Conservation (phyloP, 164 flowering plant species). For the Paratinospora sagittata region DNA sequence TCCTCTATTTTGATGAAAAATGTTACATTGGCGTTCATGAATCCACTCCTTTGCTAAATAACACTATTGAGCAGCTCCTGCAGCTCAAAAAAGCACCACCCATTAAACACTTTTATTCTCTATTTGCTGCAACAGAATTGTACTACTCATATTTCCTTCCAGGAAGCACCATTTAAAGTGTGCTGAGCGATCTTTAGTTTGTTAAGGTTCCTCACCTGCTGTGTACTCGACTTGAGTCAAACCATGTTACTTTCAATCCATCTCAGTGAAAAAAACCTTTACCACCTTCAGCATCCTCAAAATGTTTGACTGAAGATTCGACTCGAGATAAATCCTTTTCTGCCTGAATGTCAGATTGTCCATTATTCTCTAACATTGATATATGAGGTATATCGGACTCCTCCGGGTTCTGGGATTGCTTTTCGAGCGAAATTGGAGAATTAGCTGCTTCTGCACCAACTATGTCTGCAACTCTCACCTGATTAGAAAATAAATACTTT, state of each 20-base stretch:
- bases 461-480: conserved; percentile 62
- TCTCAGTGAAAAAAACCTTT: conserved; percentile 41
- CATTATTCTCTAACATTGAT: background rate
- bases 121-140: background rate
- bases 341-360: conserved; percentile 7
- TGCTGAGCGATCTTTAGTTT: background rate
- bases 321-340: conserved; percentile 10
- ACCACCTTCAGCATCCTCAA: conserved; percentile 25
- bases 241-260: conserved; percentile 23
- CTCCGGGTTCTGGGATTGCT: conserved; percentile 9
- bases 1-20: no score
- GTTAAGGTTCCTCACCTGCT: conserved; percentile 10
- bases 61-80: no score
- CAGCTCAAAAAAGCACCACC: no score
- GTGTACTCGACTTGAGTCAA: conserved; percentile 7
- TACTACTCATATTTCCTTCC: no score
- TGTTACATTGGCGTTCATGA: no score
- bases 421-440: conserved; percentile 17
- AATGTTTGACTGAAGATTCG: conserved; percentile 3
- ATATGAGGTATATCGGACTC: conserved; percentile 13
- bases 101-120: background rate
- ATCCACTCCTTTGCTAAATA: no score
- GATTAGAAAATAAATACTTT: conserved; percentile 7
- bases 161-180: background rate
- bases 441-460: conserved; percentile 16